Base-by-base conservation (phyloP, 2,329 filamentous ascomycete species). In the Xylaria sp. region DNA sequence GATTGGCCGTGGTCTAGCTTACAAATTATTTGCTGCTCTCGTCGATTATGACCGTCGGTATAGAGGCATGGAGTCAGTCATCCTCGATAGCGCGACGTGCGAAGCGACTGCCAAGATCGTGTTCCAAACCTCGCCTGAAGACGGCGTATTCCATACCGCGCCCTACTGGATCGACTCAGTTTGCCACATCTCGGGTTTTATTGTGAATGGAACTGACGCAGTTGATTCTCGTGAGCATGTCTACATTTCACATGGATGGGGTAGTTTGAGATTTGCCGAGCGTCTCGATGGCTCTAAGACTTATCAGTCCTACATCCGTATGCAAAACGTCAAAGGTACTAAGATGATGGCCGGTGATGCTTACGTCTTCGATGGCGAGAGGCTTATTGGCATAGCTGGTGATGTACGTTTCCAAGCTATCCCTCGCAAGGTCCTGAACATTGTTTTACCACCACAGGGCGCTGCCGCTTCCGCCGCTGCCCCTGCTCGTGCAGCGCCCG, bases 1-100 rank as follows among this genome's bases (percentile, higher is more conserved):
- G 80, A 87, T 94, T 69, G 87, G 91, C 58, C 89, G 91, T 30
- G 91, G 91, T 39, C 87, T 94, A 81, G 90, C 91, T 15, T 96
- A 96, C 85, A 94, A 94, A 81, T 85, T 88, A 0, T 88, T 88
- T 72, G 74, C 78, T 12, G 83, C 85, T 48, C 78, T 89, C 0
- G 87, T 89, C 6, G 85, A 89, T 73, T 90, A 89, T 69, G 80
- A 83, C 18, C 77, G 75, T 9, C 81, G 81, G 43, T 90, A 87
- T 75, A 82, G 81, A 60, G 87, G 86, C 28, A 89, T 89, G 80
- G 83, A 88, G 45, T 85, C 87, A 63, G 86, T 90, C 7, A 83
- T 89, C 41, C 80, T 90, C 7, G 80, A 84, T 73, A 85, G 83
- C 70, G 81, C 87, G 18, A 84, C 84, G 32, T 81, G 82, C 48